A percentile compares a stretch with the other conserved stretches of the same genome.
These are phyloP conservation scores for Lagenaria siceraria DNA, from an alignment of 306 rosid genomes.

Conservation along the genomic window DNA sequence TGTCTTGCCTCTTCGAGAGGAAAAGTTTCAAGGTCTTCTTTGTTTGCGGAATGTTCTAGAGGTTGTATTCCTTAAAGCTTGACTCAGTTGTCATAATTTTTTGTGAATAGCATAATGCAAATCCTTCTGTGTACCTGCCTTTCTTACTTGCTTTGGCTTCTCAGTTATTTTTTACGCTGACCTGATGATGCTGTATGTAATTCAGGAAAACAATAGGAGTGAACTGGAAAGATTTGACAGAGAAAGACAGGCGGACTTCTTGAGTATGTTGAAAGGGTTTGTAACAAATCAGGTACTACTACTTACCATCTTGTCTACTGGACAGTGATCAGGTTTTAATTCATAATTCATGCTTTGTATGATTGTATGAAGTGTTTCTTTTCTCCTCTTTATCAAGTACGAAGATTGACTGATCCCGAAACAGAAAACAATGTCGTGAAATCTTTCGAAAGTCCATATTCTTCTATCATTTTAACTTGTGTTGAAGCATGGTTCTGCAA, in stretches of 20 bases:
- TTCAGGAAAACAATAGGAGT: slow-evolving; percentile 80
- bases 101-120: not conserved
- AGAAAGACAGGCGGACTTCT: slow-evolving; percentile 72
- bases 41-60: not conserved
- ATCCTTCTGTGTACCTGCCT: not conserved
- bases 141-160: not conserved
- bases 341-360: not conserved
- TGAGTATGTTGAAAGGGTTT: slow-evolving; percentile 88
- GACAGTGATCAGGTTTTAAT: not conserved
- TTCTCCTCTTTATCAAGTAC: not conserved
- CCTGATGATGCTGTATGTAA: not conserved
- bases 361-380: not conserved
- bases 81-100: not conserved
- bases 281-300: slow-evolving; percentile 95
- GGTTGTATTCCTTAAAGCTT: not conserved
- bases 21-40: not conserved
- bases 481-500: not conserved
- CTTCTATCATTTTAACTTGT: not conserved
- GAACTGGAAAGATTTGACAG: slow-evolving; percentile 86
- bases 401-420: not conserved
- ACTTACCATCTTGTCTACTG: not conserved
- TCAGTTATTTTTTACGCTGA: not conserved
- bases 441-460: not conserved
- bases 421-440: not conserved
- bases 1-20: not conserved